phyloP scores from a whole-genome alignment of 805 yeast genomes.

The Pichia occidentalis region DNA sequence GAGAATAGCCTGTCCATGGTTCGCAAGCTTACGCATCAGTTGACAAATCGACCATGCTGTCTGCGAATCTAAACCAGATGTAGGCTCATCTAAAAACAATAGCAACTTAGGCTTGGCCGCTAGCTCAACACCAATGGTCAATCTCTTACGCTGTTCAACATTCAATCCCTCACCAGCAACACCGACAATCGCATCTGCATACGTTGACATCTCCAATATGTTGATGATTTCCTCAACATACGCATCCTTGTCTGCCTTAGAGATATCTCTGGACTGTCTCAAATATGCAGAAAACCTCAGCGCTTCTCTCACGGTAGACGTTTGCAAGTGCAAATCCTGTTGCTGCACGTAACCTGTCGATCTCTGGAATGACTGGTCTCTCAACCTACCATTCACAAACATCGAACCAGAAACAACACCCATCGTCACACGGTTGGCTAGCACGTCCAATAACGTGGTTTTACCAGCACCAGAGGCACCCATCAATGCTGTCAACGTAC shows the following conservation, averaged over 20 bases:
- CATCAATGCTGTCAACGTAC: conserved; percentile 70
- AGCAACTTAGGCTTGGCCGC: conserved; percentile 50
- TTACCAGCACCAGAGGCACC: conserved; percentile 65
- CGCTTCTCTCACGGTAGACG: conserved; percentile 50
- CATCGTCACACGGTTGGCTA: conserved; percentile 46
- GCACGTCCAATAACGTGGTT: conserved; percentile 47
- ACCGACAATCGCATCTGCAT: conserved; percentile 52
- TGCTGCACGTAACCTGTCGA: conserved; percentile 56
- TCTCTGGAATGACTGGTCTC: conserved; percentile 45
- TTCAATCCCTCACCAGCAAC: conserved; percentile 45
- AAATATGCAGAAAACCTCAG: conserved; percentile 45
- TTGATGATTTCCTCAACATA: conserved; percentile 47
- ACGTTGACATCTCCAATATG: conserved; percentile 44
- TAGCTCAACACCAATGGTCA: conserved; percentile 51
- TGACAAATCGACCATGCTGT: conserved; percentile 56
- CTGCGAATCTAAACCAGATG: conserved; percentile 54
- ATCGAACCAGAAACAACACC: conserved; percentile 55
- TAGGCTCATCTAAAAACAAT: conserved; percentile 54
- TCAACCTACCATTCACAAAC: conserved; percentile 47
- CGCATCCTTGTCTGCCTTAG: conserved; percentile 39
- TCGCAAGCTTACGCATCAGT: conserved; percentile 45
- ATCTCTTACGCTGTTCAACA: conserved; percentile 49
- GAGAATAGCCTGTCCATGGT: conserved; percentile 48
- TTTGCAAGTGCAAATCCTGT: conserved; percentile 48
- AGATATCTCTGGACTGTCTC: conserved; percentile 37